Base-by-base conservation (phyloP, 2,329 filamentous ascomycete genomes). In the Nemania diffusa region DNA sequence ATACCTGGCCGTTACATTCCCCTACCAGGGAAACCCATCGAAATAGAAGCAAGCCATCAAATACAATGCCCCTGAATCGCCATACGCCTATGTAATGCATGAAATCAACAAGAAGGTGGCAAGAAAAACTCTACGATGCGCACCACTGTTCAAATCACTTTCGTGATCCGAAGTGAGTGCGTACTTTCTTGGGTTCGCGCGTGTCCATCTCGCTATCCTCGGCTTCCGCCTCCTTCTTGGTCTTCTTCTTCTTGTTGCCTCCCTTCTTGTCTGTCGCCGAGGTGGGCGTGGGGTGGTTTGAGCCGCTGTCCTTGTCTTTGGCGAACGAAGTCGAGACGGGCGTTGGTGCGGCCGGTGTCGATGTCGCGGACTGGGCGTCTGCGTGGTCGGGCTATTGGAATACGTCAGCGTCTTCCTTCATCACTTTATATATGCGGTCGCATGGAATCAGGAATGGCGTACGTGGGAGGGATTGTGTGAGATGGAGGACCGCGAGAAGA, bases 401-500 rank as follows among this genome's bases (percentile, higher is more conserved):
- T 17, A 37, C n/a, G 57, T 63, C 58, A 66, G 57, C 42, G 50
- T 24, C 37, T 17, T 22, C 15, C 24, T n/a, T 37, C 44, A 5
- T 34, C 26, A 13, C 17, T 11, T 4, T 34, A 15, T 34, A 6
- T 7, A 24, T 29, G 27, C 26, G 26, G 8, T n/a, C 11, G 24
- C 13, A 13, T 56, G 2, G 26, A 51, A 22, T 29, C 5, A 48
- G 27, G n/a, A 34, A 53, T 20, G 8, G 37, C 78, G 67, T 74
- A 80, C 80, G 52, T 78, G 76, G 40, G 79, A 78, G 7, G 82
- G 79, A 67, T 87, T 85, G 72, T 89, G 89, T 1, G 87, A 90
- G 44, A 90, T 83, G n/a, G 88, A 88, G 20, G 87, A 88, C 71
- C 85, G 81, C 65, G 89, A 88, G 79, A 95, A 95, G 62, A 95